A percentile compares a stretch with the other conserved stretches of the same genome.
phyloP scores from a whole-genome alignment of 371 early-diverging fungal genomes.

The Mucor saturninus region DNA sequence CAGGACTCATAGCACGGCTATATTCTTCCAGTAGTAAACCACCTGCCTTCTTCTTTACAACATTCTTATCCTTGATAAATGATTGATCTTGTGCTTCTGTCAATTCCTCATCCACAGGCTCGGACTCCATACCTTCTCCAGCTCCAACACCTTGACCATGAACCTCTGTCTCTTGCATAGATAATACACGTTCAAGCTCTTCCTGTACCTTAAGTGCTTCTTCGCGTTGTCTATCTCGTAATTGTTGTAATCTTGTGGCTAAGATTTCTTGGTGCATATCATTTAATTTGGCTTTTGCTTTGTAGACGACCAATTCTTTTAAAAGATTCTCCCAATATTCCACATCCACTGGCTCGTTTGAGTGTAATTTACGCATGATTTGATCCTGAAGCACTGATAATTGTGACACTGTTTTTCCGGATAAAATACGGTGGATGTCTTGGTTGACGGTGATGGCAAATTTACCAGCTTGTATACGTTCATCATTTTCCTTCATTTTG shows the following conservation, averaged over 20 bases:
- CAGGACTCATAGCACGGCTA: conserved; percentile 71
- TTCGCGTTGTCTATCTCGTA: conserved; percentile 64
- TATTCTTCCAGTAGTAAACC: conserved; percentile 47
- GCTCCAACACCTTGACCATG: conserved; percentile 54
- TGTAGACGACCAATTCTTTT: conserved; percentile 79
- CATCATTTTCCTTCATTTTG: conserved; percentile 47
- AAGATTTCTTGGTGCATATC: conserved; percentile 79
- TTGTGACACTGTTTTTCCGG: conserved; percentile 76
- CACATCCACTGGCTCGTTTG: conserved; percentile 81
- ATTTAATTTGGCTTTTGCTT: conserved; percentile 77
- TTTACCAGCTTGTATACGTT: conserved; percentile 34
- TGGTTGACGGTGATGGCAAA: conserved; percentile 52
- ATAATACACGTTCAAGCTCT: conserved; percentile 64
- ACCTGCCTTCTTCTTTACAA: conserved; percentile 19
- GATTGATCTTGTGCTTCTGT: conserved; percentile 47
- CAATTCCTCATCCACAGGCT: conserved; percentile 51
- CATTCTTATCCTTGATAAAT: conserved; percentile 23
- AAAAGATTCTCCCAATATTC: conserved; percentile 94
- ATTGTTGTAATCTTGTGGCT: conserved; percentile 71
- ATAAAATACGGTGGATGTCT: conserved; percentile 74
- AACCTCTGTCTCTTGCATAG: conserved; percentile 56
- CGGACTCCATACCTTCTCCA: conserved; percentile 49
- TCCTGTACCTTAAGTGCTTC: conserved; percentile 74
- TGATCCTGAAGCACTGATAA: conserved; percentile 73
- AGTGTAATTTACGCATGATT: conserved; percentile 71